Conservation (phyloP, 139 green algal species). For the Chlorella sp. region DNA sequence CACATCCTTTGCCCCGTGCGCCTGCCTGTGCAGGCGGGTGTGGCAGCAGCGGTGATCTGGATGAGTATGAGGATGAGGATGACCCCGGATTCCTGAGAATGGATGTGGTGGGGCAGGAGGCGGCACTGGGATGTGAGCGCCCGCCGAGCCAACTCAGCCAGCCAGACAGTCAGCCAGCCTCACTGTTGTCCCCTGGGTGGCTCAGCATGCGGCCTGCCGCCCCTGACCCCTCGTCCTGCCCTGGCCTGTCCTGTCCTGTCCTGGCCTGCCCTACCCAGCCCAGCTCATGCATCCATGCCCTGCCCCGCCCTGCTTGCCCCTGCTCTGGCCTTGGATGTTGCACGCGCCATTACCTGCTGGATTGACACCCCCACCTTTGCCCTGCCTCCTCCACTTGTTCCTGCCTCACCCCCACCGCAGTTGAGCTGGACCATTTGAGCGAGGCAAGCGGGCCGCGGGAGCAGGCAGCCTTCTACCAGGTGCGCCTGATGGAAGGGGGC, state of each 20-base stretch:
- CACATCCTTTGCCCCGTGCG: neutral
- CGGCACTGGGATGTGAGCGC: constrained; percentile 26
- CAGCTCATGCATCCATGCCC: neutral
- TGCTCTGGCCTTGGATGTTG: neutral
- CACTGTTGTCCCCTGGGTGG: too few relatives aligned
- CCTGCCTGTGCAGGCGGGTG: neutral
- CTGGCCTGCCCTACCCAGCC: neutral
- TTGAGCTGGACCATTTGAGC: constrained; percentile 31
- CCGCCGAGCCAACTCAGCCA: neutral
- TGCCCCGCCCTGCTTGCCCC: neutral
- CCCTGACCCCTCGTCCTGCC: neutral
- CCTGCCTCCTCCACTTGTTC: neutral
- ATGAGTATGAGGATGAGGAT: constrained; percentile 82
- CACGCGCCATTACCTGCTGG: neutral
- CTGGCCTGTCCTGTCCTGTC: neutral
- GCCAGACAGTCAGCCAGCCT: neutral
- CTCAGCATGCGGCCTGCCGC: too few relatives aligned
- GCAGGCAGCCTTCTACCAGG: neutral
- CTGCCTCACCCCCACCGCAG: neutral
- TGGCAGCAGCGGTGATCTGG: constrained; percentile 38
- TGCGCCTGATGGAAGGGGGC: neutral
- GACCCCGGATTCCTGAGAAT: constrained; percentile 72
- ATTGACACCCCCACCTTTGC: neutral
- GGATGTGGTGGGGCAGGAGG: constrained; percentile 47
- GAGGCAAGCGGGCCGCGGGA: neutral